Conservation (phyloP, 768 basidiomycete genomes). For the Strobilomyces confusus region DNA sequence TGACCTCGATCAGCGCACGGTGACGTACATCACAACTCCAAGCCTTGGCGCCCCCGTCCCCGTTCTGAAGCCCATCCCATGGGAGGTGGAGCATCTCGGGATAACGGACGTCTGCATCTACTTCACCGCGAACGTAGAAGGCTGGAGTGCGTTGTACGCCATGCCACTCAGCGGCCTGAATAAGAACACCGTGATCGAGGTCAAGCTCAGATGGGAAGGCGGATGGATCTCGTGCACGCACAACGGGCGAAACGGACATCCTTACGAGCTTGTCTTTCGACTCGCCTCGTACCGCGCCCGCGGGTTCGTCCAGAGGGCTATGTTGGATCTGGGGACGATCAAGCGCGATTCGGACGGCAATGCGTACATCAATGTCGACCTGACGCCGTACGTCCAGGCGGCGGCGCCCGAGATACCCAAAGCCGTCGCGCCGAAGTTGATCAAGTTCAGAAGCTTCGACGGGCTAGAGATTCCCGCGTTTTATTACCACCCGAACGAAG, state of each 20-base stretch:
- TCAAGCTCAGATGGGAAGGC: conserved; percentile 29
- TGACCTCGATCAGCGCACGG: conserved; percentile 25
- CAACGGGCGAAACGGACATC: conserved; percentile 32
- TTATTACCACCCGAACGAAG: conserved; percentile 37
- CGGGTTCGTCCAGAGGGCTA: conserved; percentile 25
- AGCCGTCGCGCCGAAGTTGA: conserved; percentile 30
- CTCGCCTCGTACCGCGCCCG: conserved; percentile 32
- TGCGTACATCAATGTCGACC: conserved; percentile 26
- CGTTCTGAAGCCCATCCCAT: conserved; percentile 34
- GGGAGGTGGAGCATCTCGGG: conserved; percentile 28
- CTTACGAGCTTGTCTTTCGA: conserved; percentile 30
- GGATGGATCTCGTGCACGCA: conserved; percentile 30
- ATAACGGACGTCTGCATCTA: conserved; percentile 29
- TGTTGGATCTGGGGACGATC: conserved; percentile 27
- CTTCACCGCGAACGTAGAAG: conserved; percentile 38
- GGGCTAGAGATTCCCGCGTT: conserved; percentile 38
- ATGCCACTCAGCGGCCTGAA: conserved; percentile 30
- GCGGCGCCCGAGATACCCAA: conserved; percentile 23
- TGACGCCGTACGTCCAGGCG: conserved; percentile 34
- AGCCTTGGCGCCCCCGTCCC: conserved; percentile 23
- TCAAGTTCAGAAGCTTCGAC: conserved; percentile 41
- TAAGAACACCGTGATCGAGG: conserved; percentile 29
- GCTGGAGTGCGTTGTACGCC: conserved; percentile 31
- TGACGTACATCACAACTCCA: conserved; percentile 38
- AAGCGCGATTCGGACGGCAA: conserved; percentile 21